phyloP scores from a whole-genome alignment of 129 eudicot species.

The Flaveria brownii region DNA sequence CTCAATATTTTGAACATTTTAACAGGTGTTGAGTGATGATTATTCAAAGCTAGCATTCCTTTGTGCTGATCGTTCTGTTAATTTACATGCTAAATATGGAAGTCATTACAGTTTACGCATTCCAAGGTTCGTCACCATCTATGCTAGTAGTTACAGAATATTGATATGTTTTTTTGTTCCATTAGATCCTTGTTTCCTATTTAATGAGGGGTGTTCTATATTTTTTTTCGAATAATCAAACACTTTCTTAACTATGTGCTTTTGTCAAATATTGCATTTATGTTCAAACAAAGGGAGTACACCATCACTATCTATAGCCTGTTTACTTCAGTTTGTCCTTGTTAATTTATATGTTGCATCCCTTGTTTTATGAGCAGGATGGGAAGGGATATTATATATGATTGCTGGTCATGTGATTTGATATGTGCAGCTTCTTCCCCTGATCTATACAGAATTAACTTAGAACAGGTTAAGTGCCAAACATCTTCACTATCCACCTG shows the following conservation, averaged over 20 bases:
- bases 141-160: too few species aligned
- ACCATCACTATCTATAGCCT: background rate
- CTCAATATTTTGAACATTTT: constrained; percentile 13
- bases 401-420: constrained; percentile 93
- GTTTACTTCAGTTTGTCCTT: background rate
- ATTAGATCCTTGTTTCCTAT: too few species aligned
- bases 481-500: background rate
- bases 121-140: constrained; percentile 56
- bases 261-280: background rate
- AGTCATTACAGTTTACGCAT: constrained; percentile 87
- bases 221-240: background rate
- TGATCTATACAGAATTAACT: constrained; percentile 88
- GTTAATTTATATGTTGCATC: constrained; percentile 11
- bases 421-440: constrained; percentile 99
- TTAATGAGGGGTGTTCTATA: background rate
- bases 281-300: background rate
- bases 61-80: constrained; percentile 91
- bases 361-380: constrained; percentile 48
- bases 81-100: constrained; percentile 95
- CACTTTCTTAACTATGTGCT: background rate
- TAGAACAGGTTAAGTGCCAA: constrained; percentile 66
- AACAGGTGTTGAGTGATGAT: constrained; percentile 80
- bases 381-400: constrained; percentile 96
- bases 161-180: background rate
- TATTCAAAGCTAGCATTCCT: constrained; percentile 91